phyloP scores from a whole-genome alignment of 225 moss, liverwort and hornwort species.

The Sphagnum tenellum region DNA sequence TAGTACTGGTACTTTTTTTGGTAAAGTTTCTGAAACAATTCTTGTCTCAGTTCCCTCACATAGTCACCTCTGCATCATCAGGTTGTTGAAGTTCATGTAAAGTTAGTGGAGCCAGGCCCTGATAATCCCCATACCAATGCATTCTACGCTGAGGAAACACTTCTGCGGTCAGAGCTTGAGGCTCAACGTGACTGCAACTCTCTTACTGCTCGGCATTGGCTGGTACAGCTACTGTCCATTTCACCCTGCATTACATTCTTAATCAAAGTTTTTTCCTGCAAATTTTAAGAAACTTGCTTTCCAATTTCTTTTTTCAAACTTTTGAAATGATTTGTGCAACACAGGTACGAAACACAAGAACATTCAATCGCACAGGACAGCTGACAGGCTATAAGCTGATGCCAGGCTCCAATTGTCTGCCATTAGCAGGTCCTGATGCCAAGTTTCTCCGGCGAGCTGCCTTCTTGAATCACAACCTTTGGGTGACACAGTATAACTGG shows the following conservation, averaged over 20 bases:
- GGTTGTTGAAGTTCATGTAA: slow-evolving; percentile 92
- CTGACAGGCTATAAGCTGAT: slow-evolving; percentile 89
- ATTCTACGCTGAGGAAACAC: slow-evolving; percentile 86
- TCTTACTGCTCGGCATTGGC: slow-evolving; percentile 83
- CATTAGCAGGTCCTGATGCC: slow-evolving; percentile 87
- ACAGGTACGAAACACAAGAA: slow-evolving; percentile 87
- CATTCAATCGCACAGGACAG: slow-evolving; percentile 83
- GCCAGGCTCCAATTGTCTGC: slow-evolving; percentile 91
- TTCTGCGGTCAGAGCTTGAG: slow-evolving; percentile 72
- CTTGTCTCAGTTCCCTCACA: background rate
- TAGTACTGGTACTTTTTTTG: background rate
- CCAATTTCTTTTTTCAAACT: no score
- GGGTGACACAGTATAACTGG: slow-evolving; percentile 83
- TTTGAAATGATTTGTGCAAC: background rate
- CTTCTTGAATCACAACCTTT: slow-evolving; percentile 82
- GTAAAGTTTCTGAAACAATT: background rate
- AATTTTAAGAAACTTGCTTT: background rate
- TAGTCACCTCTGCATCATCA: slow-evolving; percentile 7
- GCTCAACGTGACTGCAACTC: slow-evolving; percentile 93
- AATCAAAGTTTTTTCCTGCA: no score
- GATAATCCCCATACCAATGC: slow-evolving; percentile 93
- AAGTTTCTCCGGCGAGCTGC: slow-evolving; percentile 85
- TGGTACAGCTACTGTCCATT: slow-evolving; percentile 21
- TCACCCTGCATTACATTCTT: no score
- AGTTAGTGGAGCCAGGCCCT: slow-evolving; percentile 76